A percentile compares a stretch with the other conserved stretches of the same genome.
These are phyloP conservation scores for Mercurialis annua DNA, from an alignment of 345 rosid genomes.

Conservation along the genomic window DNA sequence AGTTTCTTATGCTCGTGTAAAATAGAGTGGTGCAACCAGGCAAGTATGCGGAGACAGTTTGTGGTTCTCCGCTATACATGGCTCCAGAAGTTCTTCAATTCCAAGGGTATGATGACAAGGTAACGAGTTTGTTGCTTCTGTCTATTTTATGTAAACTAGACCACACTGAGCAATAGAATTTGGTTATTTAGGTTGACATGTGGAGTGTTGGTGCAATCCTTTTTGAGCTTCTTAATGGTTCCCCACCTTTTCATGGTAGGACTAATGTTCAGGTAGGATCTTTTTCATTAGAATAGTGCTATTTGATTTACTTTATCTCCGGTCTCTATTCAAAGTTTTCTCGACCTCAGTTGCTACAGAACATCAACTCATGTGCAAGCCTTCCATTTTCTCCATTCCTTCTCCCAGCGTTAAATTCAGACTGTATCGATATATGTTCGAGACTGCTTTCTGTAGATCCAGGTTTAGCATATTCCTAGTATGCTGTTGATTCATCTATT, in stretches of 20 bases:
- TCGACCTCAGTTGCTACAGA: slow-evolving; percentile 38
- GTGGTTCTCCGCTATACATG: slow-evolving; percentile 73
- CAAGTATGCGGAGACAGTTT: slow-evolving; percentile 46
- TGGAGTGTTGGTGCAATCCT: slow-evolving; percentile 73
- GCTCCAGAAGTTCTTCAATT: slow-evolving; percentile 78
- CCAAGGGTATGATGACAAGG: slow-evolving; percentile 65
- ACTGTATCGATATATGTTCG: slow-evolving; percentile 58
- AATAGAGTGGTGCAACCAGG: slow-evolving; percentile 44
- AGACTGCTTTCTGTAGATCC: slow-evolving; percentile 58
- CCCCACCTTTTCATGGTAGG: slow-evolving; percentile 54
- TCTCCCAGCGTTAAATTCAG: slow-evolving; percentile 44
- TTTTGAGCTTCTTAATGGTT: slow-evolving; percentile 67
- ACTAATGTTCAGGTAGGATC: slow-evolving; percentile 60
- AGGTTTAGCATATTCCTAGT: slow-evolving; percentile 32
- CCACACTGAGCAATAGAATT: slow-evolving; percentile 5
- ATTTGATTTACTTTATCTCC: slow-evolving; percentile 1
- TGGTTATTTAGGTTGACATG: slow-evolving; percentile 53
- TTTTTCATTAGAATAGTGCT: slow-evolving; percentile 1
- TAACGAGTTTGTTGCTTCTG: slow-evolving; percentile 5
- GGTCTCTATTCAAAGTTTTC: neutral
- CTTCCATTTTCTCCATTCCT: slow-evolving; percentile 58
- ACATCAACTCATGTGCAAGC: slow-evolving; percentile 40
- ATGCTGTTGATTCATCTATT: neutral
- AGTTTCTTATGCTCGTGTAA: neutral
- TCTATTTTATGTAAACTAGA: neutral